A percentile compares a stretch with the other conserved stretches of the same genome.
These are phyloP conservation scores for Umbelopsis ramanniana DNA, from an alignment of 192 early-diverging fungal genomes.

Conservation along the genomic window DNA sequence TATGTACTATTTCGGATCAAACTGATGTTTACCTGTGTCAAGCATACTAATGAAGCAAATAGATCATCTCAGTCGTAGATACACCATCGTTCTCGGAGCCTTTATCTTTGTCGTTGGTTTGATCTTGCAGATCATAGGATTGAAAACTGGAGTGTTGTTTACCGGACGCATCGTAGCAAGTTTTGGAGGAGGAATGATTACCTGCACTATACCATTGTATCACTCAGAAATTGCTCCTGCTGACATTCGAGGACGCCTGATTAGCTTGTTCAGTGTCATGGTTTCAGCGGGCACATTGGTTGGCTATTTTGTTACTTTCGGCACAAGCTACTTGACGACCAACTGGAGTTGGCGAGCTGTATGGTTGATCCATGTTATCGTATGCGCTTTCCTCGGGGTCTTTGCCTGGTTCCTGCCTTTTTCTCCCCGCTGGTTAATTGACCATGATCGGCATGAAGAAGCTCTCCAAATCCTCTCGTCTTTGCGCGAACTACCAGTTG, in stretches of 20 bases:
- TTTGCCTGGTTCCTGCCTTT: constrained; percentile 75
- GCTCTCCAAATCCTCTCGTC: constrained; percentile 66
- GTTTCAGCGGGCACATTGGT: constrained; percentile 82
- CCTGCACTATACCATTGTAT: constrained; percentile 23
- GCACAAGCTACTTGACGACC: constrained; percentile 40
- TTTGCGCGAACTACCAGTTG: constrained; percentile 63
- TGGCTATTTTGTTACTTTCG: constrained; percentile 49
- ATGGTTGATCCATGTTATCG: constrained; percentile 78
- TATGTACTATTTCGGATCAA: background rate
- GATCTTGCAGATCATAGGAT: constrained; percentile 64
- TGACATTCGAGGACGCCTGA: constrained; percentile 79
- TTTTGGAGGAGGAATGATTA: constrained; percentile 21
- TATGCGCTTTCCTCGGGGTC: constrained; percentile 67
- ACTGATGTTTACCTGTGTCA: background rate
- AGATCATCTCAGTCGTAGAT: constrained; percentile 57
- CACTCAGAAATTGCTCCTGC: constrained; percentile 61
- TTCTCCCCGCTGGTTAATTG: constrained; percentile 83
- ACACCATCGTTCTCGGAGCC: constrained; percentile 62
- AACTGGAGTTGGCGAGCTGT: constrained; percentile 74
- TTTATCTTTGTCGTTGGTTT: constrained; percentile 71
- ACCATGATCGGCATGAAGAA: constrained; percentile 64
- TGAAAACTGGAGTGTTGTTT: constrained; percentile 36
- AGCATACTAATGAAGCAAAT: background rate
- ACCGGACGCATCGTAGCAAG: constrained; percentile 3
- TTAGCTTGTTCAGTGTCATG: constrained; percentile 84